These are phyloP conservation scores for Tuctoria greenei DNA, from an alignment of 176 grass and related monocot genomes.

Conservation along the genomic window DNA sequence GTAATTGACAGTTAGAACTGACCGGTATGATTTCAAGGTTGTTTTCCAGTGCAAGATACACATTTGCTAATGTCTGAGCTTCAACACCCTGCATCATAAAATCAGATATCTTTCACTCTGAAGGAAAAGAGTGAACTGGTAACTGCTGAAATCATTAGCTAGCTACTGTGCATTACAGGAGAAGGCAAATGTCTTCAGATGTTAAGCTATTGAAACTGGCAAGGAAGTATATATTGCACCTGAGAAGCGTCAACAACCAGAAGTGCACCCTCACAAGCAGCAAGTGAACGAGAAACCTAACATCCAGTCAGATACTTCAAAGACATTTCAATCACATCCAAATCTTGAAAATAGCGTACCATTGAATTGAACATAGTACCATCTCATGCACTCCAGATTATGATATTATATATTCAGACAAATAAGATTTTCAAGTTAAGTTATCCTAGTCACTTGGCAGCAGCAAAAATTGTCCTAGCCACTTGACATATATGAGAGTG, in stretches of 20 bases:
- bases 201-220: constrained; percentile 46
- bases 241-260: constrained; percentile 98
- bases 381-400: constrained; percentile 1
- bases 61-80: constrained; percentile 95
- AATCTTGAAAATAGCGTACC: neutral
- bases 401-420: neutral
- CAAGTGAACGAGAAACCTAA: constrained; percentile 97
- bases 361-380: constrained; percentile 8
- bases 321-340: constrained; percentile 32
- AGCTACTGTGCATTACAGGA: constrained; percentile 12
- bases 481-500: neutral
- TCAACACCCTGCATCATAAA: constrained; percentile 86
- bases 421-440: neutral
- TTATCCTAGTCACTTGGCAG: neutral
- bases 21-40: constrained; percentile 96
- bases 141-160: constrained; percentile 28
- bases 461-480: neutral
- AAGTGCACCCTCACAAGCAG: constrained; percentile 95
- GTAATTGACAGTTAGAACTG: constrained; percentile 34
- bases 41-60: constrained; percentile 94
- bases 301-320: constrained; percentile 34
- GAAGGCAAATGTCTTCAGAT: constrained; percentile 33
- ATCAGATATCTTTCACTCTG: constrained; percentile 28
- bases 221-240: constrained; percentile 76
- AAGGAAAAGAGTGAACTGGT: constrained; percentile 18